Evolutionary conservation across 305 asterid genomes (phyloP), one percentile per base, ranked within the genome.

Genomic region (Plantago coronopus): DNA sequence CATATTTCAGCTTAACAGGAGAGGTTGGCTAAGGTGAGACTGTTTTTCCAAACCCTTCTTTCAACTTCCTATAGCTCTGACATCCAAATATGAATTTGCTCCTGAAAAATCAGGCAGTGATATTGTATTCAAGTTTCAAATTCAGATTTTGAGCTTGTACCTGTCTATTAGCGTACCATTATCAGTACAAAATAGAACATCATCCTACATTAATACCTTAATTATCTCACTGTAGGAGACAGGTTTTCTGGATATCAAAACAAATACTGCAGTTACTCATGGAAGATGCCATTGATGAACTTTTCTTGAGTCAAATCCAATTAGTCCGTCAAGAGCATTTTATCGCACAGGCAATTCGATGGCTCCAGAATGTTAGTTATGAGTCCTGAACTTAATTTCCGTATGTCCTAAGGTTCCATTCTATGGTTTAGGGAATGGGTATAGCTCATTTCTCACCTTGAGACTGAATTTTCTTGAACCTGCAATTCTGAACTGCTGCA

Each of bases 241-340:
- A 89, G 75, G 97, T 85, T 48, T 89, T 87, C 72, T 89, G 97
- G 97, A 87, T 89, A 65, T 89, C 97, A 59, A 87, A 85, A 81
- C 94, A 89, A 77, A 85, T 89, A 67, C 74, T 84, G 75, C 97
- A 89, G 74, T 74, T 89, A 75, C 65, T 87, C 81, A 89, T 90
- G 95, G 97, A 87, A 70, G 97, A 90, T 71, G 97, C 97, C 62
- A 83, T 90, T 67, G 97, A 90, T 76, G 97, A 90, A 76, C 85
- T 89, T 86, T 89, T 90, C 59, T 76, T 85, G 57, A 71, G 88
- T 77, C 93, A 90, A 77, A 85, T 90, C 69, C 89, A 87, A 45
- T 78, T 83, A 83, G 88, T 90, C 57, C 91, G 97, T n/a, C 80
- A 90, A 60, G 97, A 90, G 44, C 95, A 90, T 53, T 78, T 81